Base-by-base conservation (phyloP, 1,284 basidiomycete species). In the Pyrrhoderma lamaoense region DNA sequence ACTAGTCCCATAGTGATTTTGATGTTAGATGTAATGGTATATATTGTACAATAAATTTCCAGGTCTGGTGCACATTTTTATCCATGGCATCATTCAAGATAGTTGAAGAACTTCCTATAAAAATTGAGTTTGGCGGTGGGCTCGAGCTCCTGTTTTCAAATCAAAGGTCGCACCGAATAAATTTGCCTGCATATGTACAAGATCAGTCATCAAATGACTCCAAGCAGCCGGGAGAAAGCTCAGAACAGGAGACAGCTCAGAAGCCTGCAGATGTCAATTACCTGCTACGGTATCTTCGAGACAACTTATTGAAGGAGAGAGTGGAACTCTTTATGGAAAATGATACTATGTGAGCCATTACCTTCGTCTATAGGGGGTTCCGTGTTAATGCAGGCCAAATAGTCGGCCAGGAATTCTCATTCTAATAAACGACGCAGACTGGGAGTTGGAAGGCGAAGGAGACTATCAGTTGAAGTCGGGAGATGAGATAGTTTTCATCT, bases 361-460 rank as follows among this genome's bases (percentile, higher is more conserved):
- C 47, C 22, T 44, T 14, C 35, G 19, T 40, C 50, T 59, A 48
- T 37, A 43, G 14, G 3, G 49, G 37, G 22, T 16, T 27, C 52
- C 27, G 47, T 45, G 21, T 36, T 48, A 27, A 27, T 40, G 9
- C 27, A 40, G 27, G n/a, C 38, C 36, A 42, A 42, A 13, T 64
- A 97, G 93, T 14, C 92, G 95, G 11, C 95, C 95, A 0, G 95
- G 95, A 0, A 96, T 99, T 40, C 75, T 99, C 3, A 94, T 98
- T 0, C 73, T 99, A 25, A 83, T 99, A 57, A 99, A 98, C 65
- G 91, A 97, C 60, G 89, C 91, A 1, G 95, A 99, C 63, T 99
- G 95, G 95, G 95, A 98, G 65, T 75, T 99, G 8, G 94, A 98
- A 64, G 93, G 93, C 31, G 95, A 98, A 67, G 85, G 91, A 19